Conservation (phyloP, 495 filamentous ascomycete genomes). For the Xylaria castorea region DNA sequence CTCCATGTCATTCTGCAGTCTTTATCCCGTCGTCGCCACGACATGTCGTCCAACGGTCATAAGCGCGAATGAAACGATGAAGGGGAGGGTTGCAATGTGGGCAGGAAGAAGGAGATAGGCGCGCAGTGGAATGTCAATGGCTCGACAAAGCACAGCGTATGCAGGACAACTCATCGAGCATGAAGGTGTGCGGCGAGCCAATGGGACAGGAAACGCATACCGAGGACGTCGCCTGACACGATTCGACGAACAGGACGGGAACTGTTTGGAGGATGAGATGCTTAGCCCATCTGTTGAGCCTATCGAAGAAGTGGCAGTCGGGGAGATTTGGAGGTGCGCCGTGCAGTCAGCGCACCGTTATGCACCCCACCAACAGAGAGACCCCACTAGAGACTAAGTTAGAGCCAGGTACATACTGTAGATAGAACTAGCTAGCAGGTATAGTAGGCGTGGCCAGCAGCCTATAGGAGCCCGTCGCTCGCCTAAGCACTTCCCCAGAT, state of each 20-base stretch:
- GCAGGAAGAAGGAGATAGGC: constrained; percentile 29
- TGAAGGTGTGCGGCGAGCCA: constrained; percentile 27
- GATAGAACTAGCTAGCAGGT: neutral
- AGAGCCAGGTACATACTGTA: neutral
- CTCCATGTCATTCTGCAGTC: neutral
- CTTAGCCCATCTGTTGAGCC: constrained; percentile 12
- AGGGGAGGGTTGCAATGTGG: constrained; percentile 36
- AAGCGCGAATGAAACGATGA: constrained; percentile 32
- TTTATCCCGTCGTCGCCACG: neutral
- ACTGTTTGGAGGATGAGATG: constrained; percentile 24
- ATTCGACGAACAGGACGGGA: constrained; percentile 6
- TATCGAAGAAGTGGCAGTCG: constrained; percentile 1
- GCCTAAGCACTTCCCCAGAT: constrained; percentile 17
- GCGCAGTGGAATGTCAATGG: constrained; percentile 35
- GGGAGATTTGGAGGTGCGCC: constrained; percentile 10
- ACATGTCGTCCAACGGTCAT: constrained; percentile 38
- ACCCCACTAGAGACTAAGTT: neutral
- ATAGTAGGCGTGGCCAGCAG: neutral
- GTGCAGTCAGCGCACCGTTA: neutral
- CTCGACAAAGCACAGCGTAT: constrained; percentile 30
- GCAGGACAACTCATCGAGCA: constrained; percentile 45
- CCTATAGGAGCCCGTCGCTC: neutral
- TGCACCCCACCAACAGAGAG: constrained; percentile 16
- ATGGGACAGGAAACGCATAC: constrained; percentile 24
- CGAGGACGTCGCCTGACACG: constrained; percentile 35